Evolutionary conservation across 768 basidiomycete genomes (phyloP), one percentile per base, ranked within the genome.

Genomic region (Solioccasus polychromus): DNA sequence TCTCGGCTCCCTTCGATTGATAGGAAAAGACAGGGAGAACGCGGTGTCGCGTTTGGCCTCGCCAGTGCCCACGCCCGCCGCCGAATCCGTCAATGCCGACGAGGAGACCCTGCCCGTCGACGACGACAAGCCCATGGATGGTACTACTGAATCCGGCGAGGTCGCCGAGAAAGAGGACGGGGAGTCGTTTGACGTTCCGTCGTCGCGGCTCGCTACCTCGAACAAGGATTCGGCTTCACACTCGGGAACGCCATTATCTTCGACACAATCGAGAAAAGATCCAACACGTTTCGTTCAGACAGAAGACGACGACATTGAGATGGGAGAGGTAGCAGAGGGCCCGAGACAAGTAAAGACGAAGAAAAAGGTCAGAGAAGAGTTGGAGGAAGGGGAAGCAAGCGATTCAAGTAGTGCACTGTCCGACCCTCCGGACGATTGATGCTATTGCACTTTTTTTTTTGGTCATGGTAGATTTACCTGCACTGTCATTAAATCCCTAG

Each of bases 331-430:
- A 3, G 83, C 87, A 49, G 89, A 92, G 58, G 78, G 79, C 42
- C 78, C 79, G 3, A 79, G 73, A 49, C 76, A 68, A 42, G 52
- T 54, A 28, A 66, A 60, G 39, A 44, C 34, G 47, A 82, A 79
- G 63, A 80, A 72, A 63, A 83, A 78, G 51, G 44, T 60, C 31
- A 70, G 77, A 42, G 88, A 91, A 55, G 89, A 92, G 39, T 66
- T 89, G 50, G 89, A 92, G 60, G 89, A 92, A 68, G 89, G 89
- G 20, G 89, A 92, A 64, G 88, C 89, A 28, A 89, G 85, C 46
- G 88, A 90, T 57, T 74, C 76, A 31, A 88, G 86, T 56, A 90
- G 86, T 58, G 82, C 79, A 52, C 71, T 89, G 42, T 86, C 88
- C 18, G 88, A 88, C 31, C 82, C 79, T 43, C 87, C 88, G 50